Base-by-base conservation (phyloP, 192 early-diverging fungal genomes). In the Gigaspora rosea region DNA sequence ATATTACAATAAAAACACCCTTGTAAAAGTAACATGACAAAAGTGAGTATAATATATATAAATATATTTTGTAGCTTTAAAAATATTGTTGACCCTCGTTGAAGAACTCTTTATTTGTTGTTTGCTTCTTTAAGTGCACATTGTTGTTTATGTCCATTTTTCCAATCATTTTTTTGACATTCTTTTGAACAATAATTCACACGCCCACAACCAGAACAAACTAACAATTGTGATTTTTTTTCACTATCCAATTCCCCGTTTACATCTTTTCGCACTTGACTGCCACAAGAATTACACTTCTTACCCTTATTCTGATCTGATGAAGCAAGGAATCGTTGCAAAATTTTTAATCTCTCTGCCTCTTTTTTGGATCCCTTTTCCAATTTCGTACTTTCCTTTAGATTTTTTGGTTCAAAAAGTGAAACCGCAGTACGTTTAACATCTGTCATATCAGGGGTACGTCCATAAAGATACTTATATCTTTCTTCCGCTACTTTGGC, bases 161-260 rank as follows among this genome's bases (percentile, higher is more conserved):
- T 85, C 78, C 84, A 90, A 79, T 90, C 83, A n/a, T 75, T 63
- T 58, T 85, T 87, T 69, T 90, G 88, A 73, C 88, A 90, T 32
- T 88, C 87, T 79, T 85, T 80, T 47, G 84, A 86, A 73, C 88
- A 90, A 79, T 90, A 90, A 71, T 85, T 86, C 27, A 85, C 84
- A 68, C 81, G 81, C 66, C 62, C 82, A 79, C 88, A 90, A 41
- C 81, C 85, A 71, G 81, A 81, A 75, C 88, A 90, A 73, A 80
- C 78, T 66, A 90, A 67, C 56, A 90, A 68, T 57, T 52, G 52
- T 13, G 18, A 8, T 41, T 76, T 66, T 16, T 67, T 76, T 36
- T 79, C 83, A n/a, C 79, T 72, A 66, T 81, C 61, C 4, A 65
- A 15, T 52, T 52, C 64, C 33, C 18, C 75, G 15, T 67, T 76